Evolutionary conservation across 352 stramenopile genomes (phyloP).

Genomic region (Globisporangium acanthophoron): DNA sequence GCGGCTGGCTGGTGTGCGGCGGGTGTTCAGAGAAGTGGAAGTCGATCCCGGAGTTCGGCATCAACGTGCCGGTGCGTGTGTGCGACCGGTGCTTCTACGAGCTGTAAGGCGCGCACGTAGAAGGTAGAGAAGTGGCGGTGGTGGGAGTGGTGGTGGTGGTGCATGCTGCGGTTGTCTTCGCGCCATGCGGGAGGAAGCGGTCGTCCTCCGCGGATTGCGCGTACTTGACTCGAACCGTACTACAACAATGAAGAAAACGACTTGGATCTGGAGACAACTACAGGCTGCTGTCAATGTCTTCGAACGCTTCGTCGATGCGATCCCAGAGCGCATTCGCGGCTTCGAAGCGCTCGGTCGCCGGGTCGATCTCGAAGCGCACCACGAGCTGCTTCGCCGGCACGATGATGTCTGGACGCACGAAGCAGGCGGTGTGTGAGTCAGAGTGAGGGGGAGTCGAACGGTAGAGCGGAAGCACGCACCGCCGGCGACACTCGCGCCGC

Average conservation of each 20-base stretch:
- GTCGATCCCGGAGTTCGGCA: conserved; percentile 80
- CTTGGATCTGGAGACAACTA: conserved; percentile 13
- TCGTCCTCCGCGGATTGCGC: too few relatives aligned
- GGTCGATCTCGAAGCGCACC: conserved; percentile 51
- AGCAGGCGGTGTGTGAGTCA: neutral
- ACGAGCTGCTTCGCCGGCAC: conserved; percentile 50
- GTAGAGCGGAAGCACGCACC: conserved; percentile 12
- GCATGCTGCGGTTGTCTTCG: neutral
- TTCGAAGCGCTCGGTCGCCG: conserved; percentile 43
- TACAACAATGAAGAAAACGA: neutral
- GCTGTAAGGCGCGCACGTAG: conserved; percentile 18
- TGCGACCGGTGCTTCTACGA: conserved; percentile 87
- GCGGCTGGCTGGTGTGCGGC: conserved; percentile 74
- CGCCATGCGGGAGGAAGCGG: neutral
- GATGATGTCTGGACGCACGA: conserved; percentile 42
- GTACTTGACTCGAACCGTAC: neutral
- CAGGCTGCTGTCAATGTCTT: conserved; percentile 43
- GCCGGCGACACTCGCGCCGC: conserved; percentile 36
- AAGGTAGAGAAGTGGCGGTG: too few relatives aligned
- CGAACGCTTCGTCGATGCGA: conserved; percentile 62
- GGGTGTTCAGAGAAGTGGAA: conserved; percentile 84
- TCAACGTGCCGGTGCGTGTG: conserved; percentile 80
- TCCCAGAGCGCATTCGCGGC: conserved; percentile 63
- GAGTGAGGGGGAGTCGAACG: neutral
- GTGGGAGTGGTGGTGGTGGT: too few relatives aligned